Base-by-base conservation (phyloP, 2,329 filamentous ascomycete genomes). In the Penicillium vulpinum region DNA sequence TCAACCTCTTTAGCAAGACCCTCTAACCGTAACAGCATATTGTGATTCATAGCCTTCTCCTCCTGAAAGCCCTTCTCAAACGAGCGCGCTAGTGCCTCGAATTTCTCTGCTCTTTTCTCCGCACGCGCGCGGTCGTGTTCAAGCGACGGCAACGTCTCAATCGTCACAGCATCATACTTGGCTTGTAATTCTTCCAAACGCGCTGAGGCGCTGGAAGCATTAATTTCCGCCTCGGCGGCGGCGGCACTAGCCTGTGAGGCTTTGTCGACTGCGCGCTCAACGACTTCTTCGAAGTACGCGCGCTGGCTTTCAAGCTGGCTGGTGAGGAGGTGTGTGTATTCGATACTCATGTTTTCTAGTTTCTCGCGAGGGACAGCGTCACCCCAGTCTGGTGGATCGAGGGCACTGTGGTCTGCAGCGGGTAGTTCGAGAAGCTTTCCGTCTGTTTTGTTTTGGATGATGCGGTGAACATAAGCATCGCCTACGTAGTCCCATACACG, bases 401-500 rank as follows among this genome's bases (percentile, higher is more conserved):
- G 72, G 0, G 73, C 75, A 49, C 73, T 75, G 59, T 77, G 62
- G 68, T 77, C 79, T 58, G 81, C 78, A 2, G 83, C 83, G 0
- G 92, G 91, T n/a, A 97, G 81, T 73, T 97, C 93, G 18, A 97
- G 89, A 3, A 96, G 83, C 73, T 96, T 96, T 24, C 91, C 91
- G 72, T 96, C 92, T 10, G 91, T 88, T 77, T 97, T 96, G 70
- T 92, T 91, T 63, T 96, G 89, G 54, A 99, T 96, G 50, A 97
- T 85, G 10, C 94, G 88, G 75, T 99, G 94, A 47, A 97, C 94
- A 82, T 96, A 99, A 69, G 89, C 90, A 70, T 99, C 94, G 5
- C 91, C 92, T 0, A 90, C 91, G 63, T 99, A 99, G 75, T 99
- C 94, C 94, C 94, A 99, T 1, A 99, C 92, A 66, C 96, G 89